phyloP scores from a whole-genome alignment of 176 grass and related monocot genomes.

The Musa beccarii region DNA sequence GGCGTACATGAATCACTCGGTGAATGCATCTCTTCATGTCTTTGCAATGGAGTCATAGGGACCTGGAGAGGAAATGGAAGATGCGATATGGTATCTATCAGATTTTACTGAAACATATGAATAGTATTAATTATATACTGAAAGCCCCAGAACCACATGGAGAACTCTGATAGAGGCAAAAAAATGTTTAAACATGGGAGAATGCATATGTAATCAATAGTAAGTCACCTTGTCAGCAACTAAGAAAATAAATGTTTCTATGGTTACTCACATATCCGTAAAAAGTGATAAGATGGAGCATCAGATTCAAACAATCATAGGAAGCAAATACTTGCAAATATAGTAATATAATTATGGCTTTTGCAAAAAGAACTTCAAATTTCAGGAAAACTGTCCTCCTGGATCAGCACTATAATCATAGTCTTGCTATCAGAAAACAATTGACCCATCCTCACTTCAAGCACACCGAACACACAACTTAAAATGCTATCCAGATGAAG shows the following conservation, averaged over 20 bases:
- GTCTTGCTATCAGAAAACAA: no score
- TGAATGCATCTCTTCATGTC: constrained; percentile 12
- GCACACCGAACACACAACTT: no score
- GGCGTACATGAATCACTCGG: background rate
- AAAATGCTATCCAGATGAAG: background rate
- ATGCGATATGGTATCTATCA: background rate
- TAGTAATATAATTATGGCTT: background rate
- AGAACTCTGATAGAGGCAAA: background rate
- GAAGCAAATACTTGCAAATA: background rate
- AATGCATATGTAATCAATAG: background rate
- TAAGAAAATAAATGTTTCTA: background rate
- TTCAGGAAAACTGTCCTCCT: no score
- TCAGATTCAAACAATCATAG: background rate
- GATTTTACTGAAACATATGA: background rate
- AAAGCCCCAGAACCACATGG: background rate
- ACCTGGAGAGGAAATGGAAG: constrained; percentile 3
- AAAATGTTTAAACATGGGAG: background rate
- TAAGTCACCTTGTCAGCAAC: background rate
- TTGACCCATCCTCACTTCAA: no score
- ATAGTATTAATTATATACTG: background rate
- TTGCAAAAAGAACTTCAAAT: background rate
- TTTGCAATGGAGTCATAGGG: constrained; percentile 24
- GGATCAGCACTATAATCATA: no score
- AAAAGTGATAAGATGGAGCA: background rate
- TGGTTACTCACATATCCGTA: background rate